Conservation (phyloP, 192 early-diverging fungal species). For the Coemansia sp. region DNA sequence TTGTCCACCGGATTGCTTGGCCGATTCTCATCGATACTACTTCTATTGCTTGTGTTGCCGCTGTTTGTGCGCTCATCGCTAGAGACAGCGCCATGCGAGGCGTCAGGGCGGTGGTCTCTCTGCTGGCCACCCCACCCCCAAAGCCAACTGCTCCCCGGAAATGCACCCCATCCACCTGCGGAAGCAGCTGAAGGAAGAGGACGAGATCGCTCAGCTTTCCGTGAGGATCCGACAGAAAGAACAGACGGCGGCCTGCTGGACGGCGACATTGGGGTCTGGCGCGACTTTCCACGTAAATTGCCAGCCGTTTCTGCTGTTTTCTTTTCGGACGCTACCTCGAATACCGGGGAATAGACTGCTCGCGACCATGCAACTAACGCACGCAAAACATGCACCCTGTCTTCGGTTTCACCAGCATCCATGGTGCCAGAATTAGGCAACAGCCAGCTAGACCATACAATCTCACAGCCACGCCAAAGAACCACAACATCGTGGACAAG, state of each 20-base stretch:
- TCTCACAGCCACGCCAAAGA: constrained; percentile 37
- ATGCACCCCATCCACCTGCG: constrained; percentile 1
- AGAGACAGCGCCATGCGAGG: not conserved
- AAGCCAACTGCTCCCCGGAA: constrained; percentile 30
- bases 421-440: not conserved
- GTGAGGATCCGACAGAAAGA: constrained; percentile 5
- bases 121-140: constrained; percentile 23
- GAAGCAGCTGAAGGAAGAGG: not conserved
- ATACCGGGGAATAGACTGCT: constrained; percentile 38
- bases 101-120: not conserved
- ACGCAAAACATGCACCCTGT: constrained; percentile 12
- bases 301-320: not conserved
- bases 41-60: constrained; percentile 7
- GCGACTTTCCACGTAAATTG: not conserved
- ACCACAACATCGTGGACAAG: constrained; percentile 28
- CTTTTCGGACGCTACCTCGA: constrained; percentile 1
- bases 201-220: not conserved
- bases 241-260: not conserved
- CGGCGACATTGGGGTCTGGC: not conserved
- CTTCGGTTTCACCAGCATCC: not conserved
- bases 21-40: not conserved
- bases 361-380: constrained; percentile 47
- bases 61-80: not conserved
- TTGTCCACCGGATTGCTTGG: not conserved
- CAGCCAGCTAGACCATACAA: constrained; percentile 36